These are phyloP conservation scores for Trametes gibbosa DNA, from an alignment of 768 basidiomycete genomes.

Conservation along the genomic window DNA sequence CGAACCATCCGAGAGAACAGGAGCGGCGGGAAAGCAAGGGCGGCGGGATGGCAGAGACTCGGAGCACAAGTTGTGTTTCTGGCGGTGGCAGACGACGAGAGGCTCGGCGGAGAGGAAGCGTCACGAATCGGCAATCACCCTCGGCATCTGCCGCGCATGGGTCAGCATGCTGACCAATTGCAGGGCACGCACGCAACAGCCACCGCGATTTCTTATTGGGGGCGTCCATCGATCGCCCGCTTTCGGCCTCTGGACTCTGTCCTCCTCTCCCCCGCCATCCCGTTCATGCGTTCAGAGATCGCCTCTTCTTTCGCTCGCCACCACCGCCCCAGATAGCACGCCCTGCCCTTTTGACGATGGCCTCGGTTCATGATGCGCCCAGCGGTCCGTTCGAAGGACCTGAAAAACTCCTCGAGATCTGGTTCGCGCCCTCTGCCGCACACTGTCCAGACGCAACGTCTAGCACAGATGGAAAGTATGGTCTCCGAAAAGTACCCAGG, in stretches of 20 bases:
- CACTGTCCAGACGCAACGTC: conserved; percentile 48
- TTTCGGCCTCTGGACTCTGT: conserved; percentile 6
- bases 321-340: conserved; percentile 28
- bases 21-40: not conserved
- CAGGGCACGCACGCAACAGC: not conserved
- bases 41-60: not conserved
- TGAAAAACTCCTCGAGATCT: conserved; percentile 94
- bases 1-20: conserved; percentile 15
- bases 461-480: conserved; percentile 47
- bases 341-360: not conserved
- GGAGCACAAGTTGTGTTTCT: not conserved
- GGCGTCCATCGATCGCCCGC: conserved; percentile 17
- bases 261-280: conserved; percentile 7
- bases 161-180: not conserved
- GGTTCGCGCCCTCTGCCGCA: conserved; percentile 84
- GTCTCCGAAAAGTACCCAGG: conserved; percentile 74
- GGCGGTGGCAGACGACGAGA: not conserved
- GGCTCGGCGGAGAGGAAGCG: conserved; percentile 1
- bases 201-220: conserved; percentile 10
- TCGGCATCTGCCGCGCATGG: not conserved
- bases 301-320: conserved; percentile 17
- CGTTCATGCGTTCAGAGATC: conserved; percentile 28
- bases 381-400: conserved; percentile 73
- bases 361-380: conserved; percentile 9
- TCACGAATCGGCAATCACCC: conserved; percentile 3